Evolutionary conservation across 2,329 filamentous ascomycete species (phyloP), one percentile per base, ranked within the genome.

Genomic region (Geoglossum cookeanum): DNA sequence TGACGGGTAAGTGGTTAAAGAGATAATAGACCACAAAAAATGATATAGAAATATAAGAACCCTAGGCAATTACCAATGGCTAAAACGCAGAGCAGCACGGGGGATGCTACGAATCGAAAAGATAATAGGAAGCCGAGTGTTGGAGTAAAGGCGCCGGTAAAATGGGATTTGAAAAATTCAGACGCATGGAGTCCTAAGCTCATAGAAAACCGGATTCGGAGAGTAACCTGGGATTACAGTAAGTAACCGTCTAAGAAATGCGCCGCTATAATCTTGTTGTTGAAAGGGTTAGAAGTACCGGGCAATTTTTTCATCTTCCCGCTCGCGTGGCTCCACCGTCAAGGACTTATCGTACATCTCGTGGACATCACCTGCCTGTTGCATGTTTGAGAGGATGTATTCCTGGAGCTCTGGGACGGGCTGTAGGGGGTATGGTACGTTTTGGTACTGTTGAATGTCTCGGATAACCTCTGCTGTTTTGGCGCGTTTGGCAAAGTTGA

Each of bases 341-440:
- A 98, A 75, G 72, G 89, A 95, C 77, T 90, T 90, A 71, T 97
- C 90, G 74, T 97, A 98, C 92, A 97, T 97, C 75, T 97, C 91
- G 70, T 97, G 90, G 61, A 98, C 92, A 69, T 97, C 91, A 56
- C 89, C 87, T 3, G 92, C 91, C 33, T 84, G 85, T 72, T 94
- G 85, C 86, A 97, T 94, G 69, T 97, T 96, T 69, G 83, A 90
- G 63, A 96, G 73, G 62, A 98, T 95, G 71, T 97, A 98, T 64
- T 97, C 90, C 68, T 97, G 91, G 62, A 98, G 75, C 71, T 97
- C 92, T 1, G 83, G 79, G 15, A 98, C 91, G 0, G 89, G 79
- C 67, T 94, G 87, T 56, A 98, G 75, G 6, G 86, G 84, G 68
- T 97, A 98, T n/a, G 89, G 89, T 60, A 94, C 88, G 65, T 95